These are phyloP conservation scores for Kalaharituber pfeilii DNA, from an alignment of 2,329 filamentous ascomycete genomes.

Conservation along the genomic window DNA sequence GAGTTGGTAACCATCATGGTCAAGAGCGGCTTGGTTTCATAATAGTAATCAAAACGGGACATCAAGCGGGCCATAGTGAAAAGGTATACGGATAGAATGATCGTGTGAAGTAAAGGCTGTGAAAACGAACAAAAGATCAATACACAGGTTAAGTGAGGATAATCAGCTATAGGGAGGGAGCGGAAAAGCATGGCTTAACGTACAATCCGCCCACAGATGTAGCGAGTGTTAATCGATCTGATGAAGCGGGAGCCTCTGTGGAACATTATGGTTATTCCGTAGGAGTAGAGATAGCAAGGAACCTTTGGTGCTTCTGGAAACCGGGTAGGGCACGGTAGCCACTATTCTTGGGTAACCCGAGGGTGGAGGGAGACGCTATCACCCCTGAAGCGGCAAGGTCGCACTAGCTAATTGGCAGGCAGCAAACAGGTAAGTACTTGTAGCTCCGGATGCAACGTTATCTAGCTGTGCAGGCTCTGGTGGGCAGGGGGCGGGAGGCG, in stretches of 20 bases:
- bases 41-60: conserved; percentile 83
- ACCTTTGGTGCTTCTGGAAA: too few species aligned
- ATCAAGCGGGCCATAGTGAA: conserved; percentile 64
- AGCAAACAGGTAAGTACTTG: too few species aligned
- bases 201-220: conserved; percentile 57
- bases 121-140: conserved; percentile 16
- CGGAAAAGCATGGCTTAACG: conserved; percentile 23
- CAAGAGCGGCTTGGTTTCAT: conserved; percentile 82
- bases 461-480: too few species aligned
- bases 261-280: too few species aligned
- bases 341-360: too few species aligned
- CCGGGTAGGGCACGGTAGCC: too few species aligned
- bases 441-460: too few species aligned
- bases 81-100: conserved; percentile 80
- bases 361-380: too few species aligned
- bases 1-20: conserved; percentile 99
- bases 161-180: neutral
- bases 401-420: too few species aligned
- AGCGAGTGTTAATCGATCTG: conserved; percentile 51
- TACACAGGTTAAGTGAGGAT: conserved; percentile 6
- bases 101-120: conserved; percentile 71
- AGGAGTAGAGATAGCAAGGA: too few species aligned
- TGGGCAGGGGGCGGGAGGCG: too few species aligned
- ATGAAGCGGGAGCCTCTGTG: conserved; percentile 40
- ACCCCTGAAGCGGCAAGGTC: too few species aligned